Evolutionary conservation across 2,329 filamentous ascomycete species (phyloP), one percentile per base, ranked within the genome.

Genomic region (Diplodia scrobiculata): DNA sequence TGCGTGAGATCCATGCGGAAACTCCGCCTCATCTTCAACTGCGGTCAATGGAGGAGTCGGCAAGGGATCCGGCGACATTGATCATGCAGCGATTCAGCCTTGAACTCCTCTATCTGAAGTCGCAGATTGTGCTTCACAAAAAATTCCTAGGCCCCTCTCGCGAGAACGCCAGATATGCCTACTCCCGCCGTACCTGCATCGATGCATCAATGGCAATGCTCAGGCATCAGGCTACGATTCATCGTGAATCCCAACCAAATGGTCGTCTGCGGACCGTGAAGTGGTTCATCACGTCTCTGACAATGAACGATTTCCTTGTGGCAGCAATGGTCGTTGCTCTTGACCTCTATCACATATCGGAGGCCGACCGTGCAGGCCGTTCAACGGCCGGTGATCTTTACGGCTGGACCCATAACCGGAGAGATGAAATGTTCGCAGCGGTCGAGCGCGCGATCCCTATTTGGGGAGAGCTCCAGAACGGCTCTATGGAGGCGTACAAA

Each of bases 401-500:
- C 69, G 84, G 71, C 65, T 83, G 69, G 79, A 82, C 68, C 69
- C 81, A 79, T 60, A 79, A 78, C 66, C 79, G 76, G 13, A 85
- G 89, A 10, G 82, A 86, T 34, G 90, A 91, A 70, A 96, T 97
- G 91, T 83, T 95, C 34, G 79, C 82, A 25, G 86, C 88, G 0
- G 84, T 98, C 2, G 89, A 93, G 73, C 84, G 84, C 19, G 90
- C 90, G 9, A 85, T 86, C 53, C 82, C 84, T 19, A 95, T 98
- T 66, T 98, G 93, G 92, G 88, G 89, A 58, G 87, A 86, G 10
- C 82, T 92, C 11, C 86, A 88, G 2, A 89, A 95, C 65, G 83
- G 87, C 27, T 95, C 90, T 0, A 89, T 97, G 79, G 94, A 98
- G 71, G 92, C 93, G 0, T 93, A 89, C 80, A 98, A 98, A 79